Evolutionary conservation across 2,329 filamentous ascomycete species (phyloP).

Genomic region (Apiospora arundinis): DNA sequence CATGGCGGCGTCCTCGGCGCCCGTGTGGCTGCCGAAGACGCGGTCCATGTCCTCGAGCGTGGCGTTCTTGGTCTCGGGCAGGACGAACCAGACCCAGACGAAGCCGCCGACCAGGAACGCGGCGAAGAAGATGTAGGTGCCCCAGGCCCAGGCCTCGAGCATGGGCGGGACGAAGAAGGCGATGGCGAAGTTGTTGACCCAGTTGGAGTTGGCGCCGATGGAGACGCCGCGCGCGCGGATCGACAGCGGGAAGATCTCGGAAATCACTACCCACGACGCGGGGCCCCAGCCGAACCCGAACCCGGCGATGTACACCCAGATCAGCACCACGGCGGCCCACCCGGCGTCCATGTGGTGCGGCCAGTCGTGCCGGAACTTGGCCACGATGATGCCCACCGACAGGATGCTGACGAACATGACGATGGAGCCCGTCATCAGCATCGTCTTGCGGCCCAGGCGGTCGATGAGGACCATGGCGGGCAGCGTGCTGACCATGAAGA

Average conservation of each 20-base stretch:
- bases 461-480: conserved; percentile 56
- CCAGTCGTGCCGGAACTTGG: conserved; percentile 56
- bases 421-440: conserved; percentile 51
- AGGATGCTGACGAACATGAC: conserved; percentile 54
- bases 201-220: conserved; percentile 64
- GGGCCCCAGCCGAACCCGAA: conserved; percentile 67
- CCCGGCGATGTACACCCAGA: conserved; percentile 63
- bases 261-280: conserved; percentile 53
- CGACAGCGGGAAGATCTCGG: conserved; percentile 67
- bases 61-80: conserved; percentile 63
- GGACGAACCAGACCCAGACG: conserved; percentile 37
- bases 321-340: conserved; percentile 44
- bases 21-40: conserved; percentile 33
- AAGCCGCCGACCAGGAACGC: conserved; percentile 63
- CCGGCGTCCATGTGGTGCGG: conserved; percentile 55
- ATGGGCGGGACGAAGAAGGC: conserved; percentile 65
- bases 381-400: conserved; percentile 60
- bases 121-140: conserved; percentile 66
- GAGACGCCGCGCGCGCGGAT: conserved; percentile 69
- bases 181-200: conserved; percentile 69
- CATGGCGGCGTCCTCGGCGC: conserved; percentile 24
- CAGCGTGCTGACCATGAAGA: conserved; percentile 47
- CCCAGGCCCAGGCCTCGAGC: conserved; percentile 55
- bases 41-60: conserved; percentile 42
- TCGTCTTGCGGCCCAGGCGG: conserved; percentile 50